Evolutionary conservation across 768 basidiomycete genomes (phyloP).

Genomic region (Collybia nuda): DNA sequence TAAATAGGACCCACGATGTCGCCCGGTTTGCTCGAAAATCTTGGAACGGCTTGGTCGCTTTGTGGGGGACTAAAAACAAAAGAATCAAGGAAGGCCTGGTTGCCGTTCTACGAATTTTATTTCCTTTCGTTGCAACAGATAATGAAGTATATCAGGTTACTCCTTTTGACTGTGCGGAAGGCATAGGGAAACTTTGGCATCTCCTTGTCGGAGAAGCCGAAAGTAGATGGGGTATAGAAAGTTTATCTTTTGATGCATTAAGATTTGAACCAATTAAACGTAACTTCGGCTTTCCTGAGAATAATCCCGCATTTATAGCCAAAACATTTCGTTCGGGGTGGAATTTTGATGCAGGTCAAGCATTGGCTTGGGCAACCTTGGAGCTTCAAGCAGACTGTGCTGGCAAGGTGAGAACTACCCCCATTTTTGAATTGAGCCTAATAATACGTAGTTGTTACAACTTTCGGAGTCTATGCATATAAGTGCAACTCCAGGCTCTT

Average conservation of each 20-base stretch:
- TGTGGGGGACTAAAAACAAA: slow-evolving; percentile 83
- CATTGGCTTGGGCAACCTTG: slow-evolving; percentile 75
- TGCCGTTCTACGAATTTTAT: slow-evolving; percentile 65
- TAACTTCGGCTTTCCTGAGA: slow-evolving; percentile 18
- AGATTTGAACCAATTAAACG: slow-evolving; percentile 46
- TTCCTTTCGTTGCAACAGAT: slow-evolving; percentile 64
- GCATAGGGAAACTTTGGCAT: slow-evolving; percentile 52
- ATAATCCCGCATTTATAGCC: slow-evolving; percentile 49
- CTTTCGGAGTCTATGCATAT: slow-evolving; percentile 57
- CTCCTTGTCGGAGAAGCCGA: slow-evolving; percentile 63
- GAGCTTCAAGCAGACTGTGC: slow-evolving; percentile 82
- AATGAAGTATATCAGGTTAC: slow-evolving; percentile 16
- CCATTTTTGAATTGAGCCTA: slow-evolving; percentile 10
- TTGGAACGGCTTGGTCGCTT: slow-evolving; percentile 62
- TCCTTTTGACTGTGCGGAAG: slow-evolving; percentile 41
- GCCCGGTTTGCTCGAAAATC: slow-evolving; percentile 57
- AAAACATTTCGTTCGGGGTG: slow-evolving; percentile 71
- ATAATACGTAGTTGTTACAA: slow-evolving; percentile 51
- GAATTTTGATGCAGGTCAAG: slow-evolving; percentile 69
- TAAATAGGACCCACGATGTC: slow-evolving; percentile 68
- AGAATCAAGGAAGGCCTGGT: slow-evolving; percentile 77
- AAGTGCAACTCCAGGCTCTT: slow-evolving; percentile 17
- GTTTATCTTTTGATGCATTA: slow-evolving; percentile 63
- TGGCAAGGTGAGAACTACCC: slow-evolving; percentile 45
- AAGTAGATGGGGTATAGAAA: slow-evolving; percentile 62